Base-by-base conservation (phyloP, 2,329 filamentous ascomycete species). In the Alternaria metachromatica region DNA sequence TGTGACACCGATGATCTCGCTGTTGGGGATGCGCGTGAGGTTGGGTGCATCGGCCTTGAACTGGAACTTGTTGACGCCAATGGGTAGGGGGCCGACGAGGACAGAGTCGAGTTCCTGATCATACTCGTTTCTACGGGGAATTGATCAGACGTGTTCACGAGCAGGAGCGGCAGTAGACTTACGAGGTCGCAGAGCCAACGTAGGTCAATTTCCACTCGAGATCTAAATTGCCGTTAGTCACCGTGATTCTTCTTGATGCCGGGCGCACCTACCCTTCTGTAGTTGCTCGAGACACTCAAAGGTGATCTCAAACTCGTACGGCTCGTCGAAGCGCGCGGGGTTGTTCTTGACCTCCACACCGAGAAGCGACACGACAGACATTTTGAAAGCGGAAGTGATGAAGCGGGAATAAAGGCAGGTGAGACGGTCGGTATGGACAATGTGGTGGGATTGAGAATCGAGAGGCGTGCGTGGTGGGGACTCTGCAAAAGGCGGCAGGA, bases 201-300 rank as follows among this genome's bases (percentile, higher is more conserved):
- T 99, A 99, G 80, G 94, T 99, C 76, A 99, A 87, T 84, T 99
- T 99, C 96, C 96, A 99, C 84, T 99, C 96, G 66, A 99, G 90
- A 83, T 99, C 96, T 97, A 75, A 20, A 33, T 15, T 56, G 48
- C 55, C 48, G 20, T 78, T 69, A 75, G 70, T 60, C 11, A 23
- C 45, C 37, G 20, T 10, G n/a, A 26, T 20, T 13, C 20, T 13
- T 26, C 60, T 21, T 11, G 43, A 13, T 2, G 11, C 3, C 23
- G 13, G 10, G 44, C 13, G n/a, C 21, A 55, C 67, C 56, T 81
- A 94, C 94, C 94, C 83, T 97, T 97, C 80, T 97, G 92, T 43
- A 99, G 88, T 72, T 91, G 89, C 84, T 99, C 96, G 23, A 98
- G 89, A 77, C 96, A 98, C 83, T 99, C 96, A 68, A 99, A 99